These are phyloP conservation scores for Lablab purpureus DNA, from an alignment of 306 rosid genomes.

Conservation along the genomic window DNA sequence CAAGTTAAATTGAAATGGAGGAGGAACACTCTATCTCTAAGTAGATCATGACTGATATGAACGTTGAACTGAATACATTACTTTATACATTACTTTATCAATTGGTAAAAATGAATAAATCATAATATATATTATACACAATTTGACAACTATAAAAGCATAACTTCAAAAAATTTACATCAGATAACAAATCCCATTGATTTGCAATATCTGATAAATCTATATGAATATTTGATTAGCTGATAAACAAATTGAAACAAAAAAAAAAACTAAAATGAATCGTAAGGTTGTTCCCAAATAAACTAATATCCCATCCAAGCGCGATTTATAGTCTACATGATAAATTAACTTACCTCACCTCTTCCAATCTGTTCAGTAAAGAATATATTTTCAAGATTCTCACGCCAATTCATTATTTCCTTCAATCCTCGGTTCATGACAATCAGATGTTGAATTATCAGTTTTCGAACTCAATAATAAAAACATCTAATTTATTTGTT, in stretches of 20 bases:
- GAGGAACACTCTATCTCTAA: not conserved
- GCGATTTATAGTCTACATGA: not conserved
- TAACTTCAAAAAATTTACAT: not conserved
- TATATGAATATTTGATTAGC: too few species aligned
- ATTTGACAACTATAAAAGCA: not conserved
- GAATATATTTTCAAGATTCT: slow-evolving; percentile 23
- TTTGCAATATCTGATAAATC: slow-evolving; percentile 2
- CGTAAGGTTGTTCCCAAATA: not conserved
- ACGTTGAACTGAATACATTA: not conserved
- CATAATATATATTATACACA: not conserved
- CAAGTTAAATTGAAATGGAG: not conserved
- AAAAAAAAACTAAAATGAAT: not conserved
- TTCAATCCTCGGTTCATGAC: not conserved
- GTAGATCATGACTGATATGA: not conserved
- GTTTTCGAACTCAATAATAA: slow-evolving; percentile 13
- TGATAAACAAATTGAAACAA: not conserved
- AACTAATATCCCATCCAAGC: slow-evolving; percentile 33
- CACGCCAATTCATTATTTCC: slow-evolving; percentile 27
- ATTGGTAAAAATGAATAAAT: slow-evolving; percentile 6
- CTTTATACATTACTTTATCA: slow-evolving; percentile 8
- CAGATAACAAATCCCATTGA: not conserved
- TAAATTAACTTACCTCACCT: slow-evolving; percentile 18
- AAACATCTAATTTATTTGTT: slow-evolving; percentile 7
- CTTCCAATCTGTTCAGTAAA: slow-evolving; percentile 11
- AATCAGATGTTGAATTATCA: slow-evolving; percentile 36